phyloP scores from a whole-genome alignment of 257 asterid species.

The Catharanthus roseus region DNA sequence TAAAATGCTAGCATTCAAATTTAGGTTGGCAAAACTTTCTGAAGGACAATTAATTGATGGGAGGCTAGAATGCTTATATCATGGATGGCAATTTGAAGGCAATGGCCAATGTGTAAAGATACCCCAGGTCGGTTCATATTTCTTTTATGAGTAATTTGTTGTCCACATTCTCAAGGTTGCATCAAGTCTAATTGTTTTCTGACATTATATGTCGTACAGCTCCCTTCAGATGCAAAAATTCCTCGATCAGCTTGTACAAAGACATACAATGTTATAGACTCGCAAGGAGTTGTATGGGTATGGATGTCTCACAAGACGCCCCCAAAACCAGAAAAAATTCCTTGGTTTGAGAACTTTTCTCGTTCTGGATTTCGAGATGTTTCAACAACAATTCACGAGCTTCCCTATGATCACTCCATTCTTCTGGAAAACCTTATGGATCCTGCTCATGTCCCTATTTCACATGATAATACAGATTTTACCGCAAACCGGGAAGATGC shows the following conservation, averaged over 20 bases:
- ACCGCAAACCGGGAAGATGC: conserved; percentile 90
- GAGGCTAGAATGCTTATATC: conserved; percentile 80
- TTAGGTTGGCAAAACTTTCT: conserved; percentile 88
- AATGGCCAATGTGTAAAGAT: conserved; percentile 83
- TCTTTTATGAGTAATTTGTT: not conserved
- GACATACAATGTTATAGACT: conserved; percentile 60
- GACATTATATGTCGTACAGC: conserved; percentile 35
- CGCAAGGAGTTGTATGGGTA: conserved; percentile 93
- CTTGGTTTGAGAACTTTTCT: conserved; percentile 71
- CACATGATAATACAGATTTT: conserved; percentile 86
- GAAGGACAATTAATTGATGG: conserved; percentile 86
- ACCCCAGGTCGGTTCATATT: conserved; percentile 68
- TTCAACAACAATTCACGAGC: conserved; percentile 71
- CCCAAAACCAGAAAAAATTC: conserved; percentile 57
- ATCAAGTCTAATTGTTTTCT: conserved; percentile 3
- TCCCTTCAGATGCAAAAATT: conserved; percentile 60
- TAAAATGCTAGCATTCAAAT: not conserved
- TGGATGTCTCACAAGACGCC: conserved; percentile 86
- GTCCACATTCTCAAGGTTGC: not conserved
- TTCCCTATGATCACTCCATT: conserved; percentile 93
- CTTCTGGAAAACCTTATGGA: conserved; percentile 97
- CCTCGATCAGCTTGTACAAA: conserved; percentile 82
- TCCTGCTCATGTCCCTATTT: conserved; percentile 92
- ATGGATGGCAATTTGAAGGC: conserved; percentile 95
- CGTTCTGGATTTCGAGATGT: conserved; percentile 65